Evolutionary conservation across 441 rosid species (phyloP), one percentile per base, ranked within the genome.

Genomic region (Gossypium trilobum): DNA sequence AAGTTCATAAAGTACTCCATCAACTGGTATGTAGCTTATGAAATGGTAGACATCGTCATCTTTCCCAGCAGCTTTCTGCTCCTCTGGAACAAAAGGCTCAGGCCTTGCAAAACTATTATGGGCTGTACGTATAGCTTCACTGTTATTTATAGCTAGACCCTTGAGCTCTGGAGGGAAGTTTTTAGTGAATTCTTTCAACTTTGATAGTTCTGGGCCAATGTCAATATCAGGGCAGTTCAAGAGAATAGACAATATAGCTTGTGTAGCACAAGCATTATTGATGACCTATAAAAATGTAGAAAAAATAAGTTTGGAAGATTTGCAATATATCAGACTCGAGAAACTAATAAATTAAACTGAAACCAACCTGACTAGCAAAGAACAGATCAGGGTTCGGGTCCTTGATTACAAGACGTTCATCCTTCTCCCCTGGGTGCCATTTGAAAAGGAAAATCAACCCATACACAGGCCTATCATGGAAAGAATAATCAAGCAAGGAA

Each of bases 221-320:
- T 92, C 99, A 11, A 94, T 84, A 11, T 89, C 97, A 5, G 93
- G 85, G 78, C 91, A 88, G 78, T 94, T 94, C 90, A 94, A 65
- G 73, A 94, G 88, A 80, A 92, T 88, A 6, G 99, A 91, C 71
- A 94, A 73, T 74, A 94, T 94, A 5, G 99, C 99, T 86, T 94
- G 99, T 23, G 97, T 94, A 60, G 99, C 99, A 85, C 99, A 94
- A 46, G 99, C 99, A 84, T 94, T 94, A 77, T 92, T 94, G 64
- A 89, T 89, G 58, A 89, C 93, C 93, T 89, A 63, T 31, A 51
- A 39, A 56, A 73, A 29, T 31, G 67, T 27, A 61, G 31, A 57
- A 61, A 66, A 4, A 48, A 57, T 22, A 63, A 74, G 46, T 56
- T 31, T 6, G 61, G 54, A 42, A 10, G 36, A 1, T 11, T 16